Conservation (phyloP, 23 red algal genomes). For the Gracilariopsis chorda region DNA sequence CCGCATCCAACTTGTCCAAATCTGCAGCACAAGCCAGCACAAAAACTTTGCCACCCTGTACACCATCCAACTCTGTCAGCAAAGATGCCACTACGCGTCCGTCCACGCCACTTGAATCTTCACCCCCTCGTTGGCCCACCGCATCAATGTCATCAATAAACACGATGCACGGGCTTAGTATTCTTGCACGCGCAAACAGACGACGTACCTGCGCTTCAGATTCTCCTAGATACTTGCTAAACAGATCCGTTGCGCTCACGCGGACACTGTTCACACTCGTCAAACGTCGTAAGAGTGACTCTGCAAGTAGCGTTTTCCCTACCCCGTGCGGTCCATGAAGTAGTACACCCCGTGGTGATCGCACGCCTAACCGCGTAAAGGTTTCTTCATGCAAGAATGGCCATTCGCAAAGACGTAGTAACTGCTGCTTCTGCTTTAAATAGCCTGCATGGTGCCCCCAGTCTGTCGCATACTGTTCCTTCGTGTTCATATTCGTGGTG, state of each 20-base stretch:
- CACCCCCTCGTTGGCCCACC: constrained; percentile 38
- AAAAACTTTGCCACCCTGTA: constrained; percentile 55
- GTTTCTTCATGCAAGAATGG: constrained; percentile 47
- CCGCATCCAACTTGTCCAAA: constrained; percentile 9
- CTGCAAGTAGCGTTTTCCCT: constrained; percentile 73
- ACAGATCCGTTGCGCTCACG: constrained; percentile 62
- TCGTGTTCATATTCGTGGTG: not conserved
- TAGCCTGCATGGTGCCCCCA: constrained; percentile 72
- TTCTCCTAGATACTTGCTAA: constrained; percentile 79
- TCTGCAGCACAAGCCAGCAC: constrained; percentile 37
- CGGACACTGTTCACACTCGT: constrained; percentile 67
- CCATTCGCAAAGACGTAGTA: constrained; percentile 52
- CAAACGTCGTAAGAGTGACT: constrained; percentile 43
- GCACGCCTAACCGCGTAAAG: constrained; percentile 50
- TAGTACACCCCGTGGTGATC: constrained; percentile 45
- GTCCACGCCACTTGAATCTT: constrained; percentile 40
- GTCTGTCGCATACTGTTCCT: not conserved
- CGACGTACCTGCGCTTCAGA: constrained; percentile 71
- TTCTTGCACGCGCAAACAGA: constrained; percentile 77
- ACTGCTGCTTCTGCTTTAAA: constrained; percentile 30
- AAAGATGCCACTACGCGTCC: constrained; percentile 50
- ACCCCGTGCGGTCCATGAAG: constrained; percentile 74
- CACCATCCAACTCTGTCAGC: constrained; percentile 65
- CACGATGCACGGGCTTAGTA: constrained; percentile 74
- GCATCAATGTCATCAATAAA: constrained; percentile 97